Evolutionary conservation across 306 rosid species (phyloP).

Genomic region (Luffa acutangula): DNA sequence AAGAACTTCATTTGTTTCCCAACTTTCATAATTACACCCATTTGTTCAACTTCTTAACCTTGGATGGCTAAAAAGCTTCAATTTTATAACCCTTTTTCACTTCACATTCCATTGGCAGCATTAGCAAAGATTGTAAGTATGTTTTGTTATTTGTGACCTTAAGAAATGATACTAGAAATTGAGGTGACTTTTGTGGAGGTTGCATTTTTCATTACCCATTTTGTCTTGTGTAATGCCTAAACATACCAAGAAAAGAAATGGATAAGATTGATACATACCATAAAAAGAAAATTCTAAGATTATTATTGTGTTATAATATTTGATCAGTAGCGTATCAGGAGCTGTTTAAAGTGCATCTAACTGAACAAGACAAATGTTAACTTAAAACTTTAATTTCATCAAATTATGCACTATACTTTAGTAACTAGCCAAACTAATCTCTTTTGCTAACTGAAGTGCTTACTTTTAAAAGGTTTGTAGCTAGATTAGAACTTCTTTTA

Average conservation of each 20-base stretch:
- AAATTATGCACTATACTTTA: not conserved
- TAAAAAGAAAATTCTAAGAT: not conserved
- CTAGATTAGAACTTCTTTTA: not conserved
- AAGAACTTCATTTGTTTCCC: slow-evolving; percentile 25
- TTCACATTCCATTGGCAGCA: not conserved
- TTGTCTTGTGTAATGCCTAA: not conserved
- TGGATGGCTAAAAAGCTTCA: not conserved
- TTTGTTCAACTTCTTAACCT: slow-evolving; percentile 15
- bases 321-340: not conserved
- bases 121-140: not conserved
- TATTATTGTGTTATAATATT: too few relatives aligned
- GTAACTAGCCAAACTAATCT: not conserved
- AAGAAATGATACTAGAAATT: not conserved
- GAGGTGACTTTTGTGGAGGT: not conserved
- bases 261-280: not conserved
- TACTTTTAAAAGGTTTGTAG: not conserved
- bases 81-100: not conserved
- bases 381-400: not conserved
- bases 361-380: not conserved
- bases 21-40: slow-evolving; percentile 37
- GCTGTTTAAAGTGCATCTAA: not conserved
- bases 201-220: not conserved
- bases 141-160: not conserved
- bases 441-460: not conserved
- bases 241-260: not conserved